Base-by-base conservation (phyloP, 1,284 basidiomycete species). In the Cystobasidium pallidum region DNA sequence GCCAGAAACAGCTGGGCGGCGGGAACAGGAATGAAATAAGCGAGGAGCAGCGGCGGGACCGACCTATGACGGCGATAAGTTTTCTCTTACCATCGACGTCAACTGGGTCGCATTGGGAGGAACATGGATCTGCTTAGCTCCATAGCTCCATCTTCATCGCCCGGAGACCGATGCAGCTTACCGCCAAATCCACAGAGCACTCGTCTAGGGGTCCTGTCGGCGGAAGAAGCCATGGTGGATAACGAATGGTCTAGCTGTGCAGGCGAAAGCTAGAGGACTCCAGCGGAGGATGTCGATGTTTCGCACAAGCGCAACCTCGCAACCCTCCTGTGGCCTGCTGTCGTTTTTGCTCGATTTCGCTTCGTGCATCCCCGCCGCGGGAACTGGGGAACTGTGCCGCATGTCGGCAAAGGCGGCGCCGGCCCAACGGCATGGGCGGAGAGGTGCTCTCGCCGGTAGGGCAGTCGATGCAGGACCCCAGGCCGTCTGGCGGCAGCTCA, bases 121-220 rank as follows among this genome's bases (percentile, higher is more conserved):
- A 39, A 13, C 7, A 39, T 39, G 36, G 13, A 13, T 39, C 6
- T 13, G 36, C 36, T 39, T 13, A 39, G 36, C 36, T 39, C 36
- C 7, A 13, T 39, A n/a, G n/a, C 36, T 39, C 6, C 36, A 39
- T 13, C 7, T 39, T 6, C 36, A 39, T 39, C 36, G 30, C 3
- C 8, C 11, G 30, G 10, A 28, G 30, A 7, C 11, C 26, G 13
- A 54, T 54, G 51, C 47, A 54, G 2, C 51, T 54, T 19, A 54
- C 51, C 51, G 24, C 51, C 51, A 54, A 54, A 54, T 54, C 51
- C 51, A 54, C 51, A 54, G 30, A 54, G 51, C 24, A 54, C 51
- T 28, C 51, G 51, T 19, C 30, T 54, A 11, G 51, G 19, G 26
- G 26, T 32, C 24, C 13, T 28, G 24, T 26, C 51, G 24, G 26